phyloP scores from a whole-genome alignment of 2,329 filamentous ascomycete genomes.

The Pseudogymnoascus sp. region DNA sequence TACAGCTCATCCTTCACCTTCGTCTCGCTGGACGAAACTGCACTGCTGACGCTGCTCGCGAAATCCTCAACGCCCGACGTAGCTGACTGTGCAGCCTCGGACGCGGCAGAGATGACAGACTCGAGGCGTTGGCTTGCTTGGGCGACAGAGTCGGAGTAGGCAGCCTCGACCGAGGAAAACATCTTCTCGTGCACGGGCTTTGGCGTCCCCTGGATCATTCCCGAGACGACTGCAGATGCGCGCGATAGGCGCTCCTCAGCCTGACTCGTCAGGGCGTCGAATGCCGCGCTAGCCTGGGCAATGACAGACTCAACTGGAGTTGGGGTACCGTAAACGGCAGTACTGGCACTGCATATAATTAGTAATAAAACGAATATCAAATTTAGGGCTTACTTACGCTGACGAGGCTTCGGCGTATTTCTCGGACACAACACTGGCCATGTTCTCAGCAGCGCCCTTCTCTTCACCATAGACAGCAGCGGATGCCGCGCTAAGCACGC shows the following conservation, averaged over 20 bases:
- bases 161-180: constrained; percentile 58
- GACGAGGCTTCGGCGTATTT: constrained; percentile 50
- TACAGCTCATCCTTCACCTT: constrained; percentile 33
- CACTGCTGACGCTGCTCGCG: constrained; percentile 38
- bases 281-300: constrained; percentile 44
- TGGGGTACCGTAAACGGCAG: constrained; percentile 58
- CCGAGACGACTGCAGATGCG: constrained; percentile 60
- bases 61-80: constrained; percentile 38
- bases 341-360: constrained; percentile 38
- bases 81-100: constrained; percentile 45
- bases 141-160: constrained; percentile 58
- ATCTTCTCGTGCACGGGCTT: constrained; percentile 64
- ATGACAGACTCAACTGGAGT: constrained; percentile 44
- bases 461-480: constrained; percentile 44
- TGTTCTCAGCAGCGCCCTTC: constrained; percentile 35
- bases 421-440: constrained; percentile 43
- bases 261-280: constrained; percentile 55
- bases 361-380: constrained; percentile 12
- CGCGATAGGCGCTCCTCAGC: constrained; percentile 63
- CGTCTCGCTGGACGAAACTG: constrained; percentile 34
- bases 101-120: constrained; percentile 46
- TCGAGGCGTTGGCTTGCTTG: constrained; percentile 53
- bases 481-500: constrained; percentile 49
- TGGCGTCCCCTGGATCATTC: constrained; percentile 59
- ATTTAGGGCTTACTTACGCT: constrained; percentile 35